Percentiles rank a stretch among this genome's conserved stretches.
Conservation (phyloP, 768 basidiomycete genomes). For the Podaxis sp. region DNA sequence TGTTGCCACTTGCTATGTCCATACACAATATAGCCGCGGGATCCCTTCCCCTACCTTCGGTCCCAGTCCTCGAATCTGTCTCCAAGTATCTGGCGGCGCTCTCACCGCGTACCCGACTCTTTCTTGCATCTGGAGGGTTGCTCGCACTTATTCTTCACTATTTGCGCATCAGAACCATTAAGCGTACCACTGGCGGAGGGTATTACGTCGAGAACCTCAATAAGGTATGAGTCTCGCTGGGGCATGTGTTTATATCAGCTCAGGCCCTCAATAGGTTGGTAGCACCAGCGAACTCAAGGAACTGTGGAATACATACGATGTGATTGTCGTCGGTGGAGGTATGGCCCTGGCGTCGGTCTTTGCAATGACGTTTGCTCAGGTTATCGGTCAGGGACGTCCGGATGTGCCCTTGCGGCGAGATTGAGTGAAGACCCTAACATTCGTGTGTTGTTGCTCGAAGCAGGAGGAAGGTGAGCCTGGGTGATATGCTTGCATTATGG, state of each 20-base stretch:
- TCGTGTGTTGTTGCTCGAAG: constrained; percentile 58
- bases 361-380: not conserved
- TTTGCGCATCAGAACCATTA: not conserved
- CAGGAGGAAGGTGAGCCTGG: constrained; percentile 51
- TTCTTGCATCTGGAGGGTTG: constrained; percentile 10
- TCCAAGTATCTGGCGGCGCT: not conserved
- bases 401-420: constrained; percentile 59
- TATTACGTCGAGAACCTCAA: constrained; percentile 1
- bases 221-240: not conserved
- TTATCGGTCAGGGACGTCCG: constrained; percentile 48
- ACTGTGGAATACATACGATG: constrained; percentile 35
- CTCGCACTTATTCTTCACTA: constrained; percentile 8
- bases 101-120: not conserved
- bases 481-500: constrained; percentile 4
- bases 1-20: not conserved
- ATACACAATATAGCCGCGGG: not conserved
- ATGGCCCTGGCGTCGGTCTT: not conserved
- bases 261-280: not conserved
- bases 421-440: constrained; percentile 53
- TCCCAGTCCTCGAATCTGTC: not conserved
- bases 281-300: constrained; percentile 2
- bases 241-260: not conserved
- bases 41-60: not conserved
- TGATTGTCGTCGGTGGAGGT: constrained; percentile 59
- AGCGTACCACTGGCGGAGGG: not conserved